phyloP scores from a whole-genome alignment of 1,139 yeast genomes.

The Yamadazyma siamensis region DNA sequence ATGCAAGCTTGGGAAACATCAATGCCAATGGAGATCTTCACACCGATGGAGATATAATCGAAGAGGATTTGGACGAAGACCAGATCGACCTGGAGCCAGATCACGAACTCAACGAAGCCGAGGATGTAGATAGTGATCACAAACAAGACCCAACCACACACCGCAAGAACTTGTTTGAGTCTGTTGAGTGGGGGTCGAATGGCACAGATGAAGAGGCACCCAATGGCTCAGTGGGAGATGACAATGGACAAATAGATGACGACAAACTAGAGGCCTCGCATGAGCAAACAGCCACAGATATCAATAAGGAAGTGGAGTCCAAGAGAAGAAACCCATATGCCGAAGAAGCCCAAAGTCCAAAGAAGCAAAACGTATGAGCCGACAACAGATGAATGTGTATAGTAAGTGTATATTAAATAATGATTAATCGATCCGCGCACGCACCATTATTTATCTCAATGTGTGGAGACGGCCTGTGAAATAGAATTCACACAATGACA shows the following conservation, averaged over 20 bases:
- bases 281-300: too few relatives aligned
- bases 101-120: too few relatives aligned
- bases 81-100: slow-evolving; percentile 5
- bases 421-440: background rate
- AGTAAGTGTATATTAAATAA: background rate
- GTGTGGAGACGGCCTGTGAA: too few relatives aligned
- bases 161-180: too few relatives aligned
- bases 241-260: slow-evolving; percentile 1
- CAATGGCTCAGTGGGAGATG: slow-evolving; percentile 2
- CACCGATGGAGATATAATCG: slow-evolving; percentile 14
- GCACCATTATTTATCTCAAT: background rate
- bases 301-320: too few relatives aligned
- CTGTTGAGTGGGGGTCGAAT: too few relatives aligned
- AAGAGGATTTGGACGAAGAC: slow-evolving; percentile 11
- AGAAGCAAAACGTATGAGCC: too few relatives aligned
- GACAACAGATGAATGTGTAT: slow-evolving; percentile 1
- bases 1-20: background rate
- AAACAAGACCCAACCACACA: too few relatives aligned
- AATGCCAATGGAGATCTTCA: slow-evolving; percentile 7
- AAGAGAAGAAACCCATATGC: slow-evolving; percentile 8
- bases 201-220: slow-evolving; percentile 10
- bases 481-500: too few relatives aligned
- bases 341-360: background rate
- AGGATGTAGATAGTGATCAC: slow-evolving; percentile 4
- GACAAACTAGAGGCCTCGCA: too few relatives aligned